Conservation (phyloP, 305 asterid genomes). For the Plantago lanceolata region DNA sequence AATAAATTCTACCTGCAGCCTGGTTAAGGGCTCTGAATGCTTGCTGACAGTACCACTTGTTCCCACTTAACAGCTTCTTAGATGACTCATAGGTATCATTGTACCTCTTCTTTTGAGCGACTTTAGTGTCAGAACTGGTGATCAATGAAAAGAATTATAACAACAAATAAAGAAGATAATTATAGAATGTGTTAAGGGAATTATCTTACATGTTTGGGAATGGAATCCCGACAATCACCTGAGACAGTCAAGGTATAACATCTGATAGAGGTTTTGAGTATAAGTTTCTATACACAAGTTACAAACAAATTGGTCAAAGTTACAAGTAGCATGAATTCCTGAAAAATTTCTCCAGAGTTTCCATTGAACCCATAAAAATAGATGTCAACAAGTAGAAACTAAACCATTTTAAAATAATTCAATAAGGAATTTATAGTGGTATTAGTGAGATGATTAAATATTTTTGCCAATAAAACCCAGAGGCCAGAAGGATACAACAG, state of each 20-base stretch:
- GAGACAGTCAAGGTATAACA: conserved; percentile 49
- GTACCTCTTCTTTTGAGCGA: conserved; percentile 84
- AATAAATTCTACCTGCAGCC: conserved; percentile 66
- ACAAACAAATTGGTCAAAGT: neutral
- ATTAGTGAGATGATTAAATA: conserved; percentile 18
- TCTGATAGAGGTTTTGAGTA: conserved; percentile 11
- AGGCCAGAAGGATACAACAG: conserved; percentile 74
- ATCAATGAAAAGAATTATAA: conserved; percentile 27
- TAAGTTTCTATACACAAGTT: neutral
- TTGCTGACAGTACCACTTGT: conserved; percentile 95
- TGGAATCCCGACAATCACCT: conserved; percentile 95
- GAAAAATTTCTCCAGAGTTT: neutral
- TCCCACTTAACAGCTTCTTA: conserved; percentile 78
- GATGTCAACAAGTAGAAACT: neutral
- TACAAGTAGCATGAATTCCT: conserved; percentile 1
- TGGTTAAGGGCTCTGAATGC: conserved; percentile 98
- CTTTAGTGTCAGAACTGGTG: conserved; percentile 70
- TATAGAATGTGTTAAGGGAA: conserved; percentile 18
- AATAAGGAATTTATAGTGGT: neutral
- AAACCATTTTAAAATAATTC: neutral
- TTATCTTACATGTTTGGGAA: conserved; percentile 81
- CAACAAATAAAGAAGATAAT: conserved; percentile 17
- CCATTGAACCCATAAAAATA: neutral
- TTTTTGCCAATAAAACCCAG: conserved; percentile 16
- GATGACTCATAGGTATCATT: conserved; percentile 62